These are phyloP conservation scores for Aureobasidium sp. DNA, from an alignment of 2,329 filamentous ascomycete genomes.

Conservation along the genomic window DNA sequence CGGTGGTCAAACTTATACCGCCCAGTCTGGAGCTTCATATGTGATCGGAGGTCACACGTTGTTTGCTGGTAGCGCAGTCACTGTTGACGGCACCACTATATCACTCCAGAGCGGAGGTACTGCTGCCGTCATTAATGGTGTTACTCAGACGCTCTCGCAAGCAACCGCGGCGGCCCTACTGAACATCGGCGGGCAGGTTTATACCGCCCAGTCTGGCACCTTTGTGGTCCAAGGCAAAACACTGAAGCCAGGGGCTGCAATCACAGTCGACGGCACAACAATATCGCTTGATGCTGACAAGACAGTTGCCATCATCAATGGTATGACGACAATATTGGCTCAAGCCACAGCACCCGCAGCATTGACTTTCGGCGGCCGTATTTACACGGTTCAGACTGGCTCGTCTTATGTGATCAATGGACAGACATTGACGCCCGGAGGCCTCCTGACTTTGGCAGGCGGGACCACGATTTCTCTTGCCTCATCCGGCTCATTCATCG, in stretches of 20 bases:
- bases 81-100: conserved; percentile 22
- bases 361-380: conserved; percentile 10
- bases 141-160: conserved; percentile 9
- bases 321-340: conserved; percentile 16
- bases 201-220: conserved; percentile 15
- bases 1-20: conserved; percentile 9
- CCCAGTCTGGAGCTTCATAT: conserved; percentile 19
- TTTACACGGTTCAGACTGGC: conserved; percentile 21
- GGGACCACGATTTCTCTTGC: conserved; percentile 23
- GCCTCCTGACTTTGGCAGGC: conserved; percentile 10
- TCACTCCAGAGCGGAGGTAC: background rate
- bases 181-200: conserved; percentile 24
- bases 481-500: conserved; percentile 32
- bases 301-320: conserved; percentile 21
- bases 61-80: conserved; percentile 21
- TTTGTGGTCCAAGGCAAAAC: conserved; percentile 27
- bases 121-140: conserved; percentile 32
- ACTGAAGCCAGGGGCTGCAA: conserved; percentile 23
- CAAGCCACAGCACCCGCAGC: background rate
- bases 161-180: conserved; percentile 25
- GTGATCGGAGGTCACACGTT: conserved; percentile 22
- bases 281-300: conserved; percentile 19
- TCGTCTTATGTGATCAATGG: conserved; percentile 9
- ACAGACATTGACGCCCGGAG: conserved; percentile 14
- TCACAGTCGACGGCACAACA: conserved; percentile 23